These are phyloP conservation scores for Westerdykella sp. DNA, from an alignment of 2,329 filamentous ascomycete species.

Conservation along the genomic window DNA sequence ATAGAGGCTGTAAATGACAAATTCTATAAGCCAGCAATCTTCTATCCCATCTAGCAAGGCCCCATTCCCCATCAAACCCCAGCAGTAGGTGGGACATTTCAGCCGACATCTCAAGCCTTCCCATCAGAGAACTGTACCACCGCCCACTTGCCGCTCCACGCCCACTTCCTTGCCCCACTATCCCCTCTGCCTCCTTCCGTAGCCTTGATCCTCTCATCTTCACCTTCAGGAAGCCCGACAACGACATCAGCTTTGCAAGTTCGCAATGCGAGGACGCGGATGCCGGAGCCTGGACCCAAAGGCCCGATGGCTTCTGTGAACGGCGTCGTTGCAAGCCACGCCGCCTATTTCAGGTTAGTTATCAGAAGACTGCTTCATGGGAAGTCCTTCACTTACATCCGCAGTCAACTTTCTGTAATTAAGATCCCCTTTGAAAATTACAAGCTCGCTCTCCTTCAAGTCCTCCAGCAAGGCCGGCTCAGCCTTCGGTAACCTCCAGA, in stretches of 20 bases:
- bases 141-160: slow-evolving; percentile 94
- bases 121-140: slow-evolving; percentile 81
- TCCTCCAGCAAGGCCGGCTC: slow-evolving; percentile 67
- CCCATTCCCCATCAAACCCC: no score
- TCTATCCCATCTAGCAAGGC: no score
- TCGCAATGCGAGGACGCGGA: slow-evolving; percentile 79
- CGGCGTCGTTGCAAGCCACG: slow-evolving; percentile 81
- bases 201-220: slow-evolving; percentile 71
- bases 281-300: slow-evolving; percentile 70
- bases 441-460: slow-evolving; percentile 73
- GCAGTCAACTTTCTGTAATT: slow-evolving; percentile 92
- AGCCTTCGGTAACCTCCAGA: slow-evolving; percentile 72
- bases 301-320: slow-evolving; percentile 82
- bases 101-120: slow-evolving; percentile 37
- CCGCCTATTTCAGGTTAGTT: slow-evolving; percentile 46
- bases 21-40: no score
- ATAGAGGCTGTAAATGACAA: no score
- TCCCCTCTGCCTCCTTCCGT: slow-evolving; percentile 66
- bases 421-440: slow-evolving; percentile 94
- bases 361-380: neutral
- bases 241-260: slow-evolving; percentile 97
- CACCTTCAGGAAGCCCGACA: slow-evolving; percentile 73
- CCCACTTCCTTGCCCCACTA: slow-evolving; percentile 71
- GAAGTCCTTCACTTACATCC: slow-evolving; percentile 58
- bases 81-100: no score